Conservation (phyloP, 1,284 basidiomycete species). For the Taiwanofungus camphoratus region DNA sequence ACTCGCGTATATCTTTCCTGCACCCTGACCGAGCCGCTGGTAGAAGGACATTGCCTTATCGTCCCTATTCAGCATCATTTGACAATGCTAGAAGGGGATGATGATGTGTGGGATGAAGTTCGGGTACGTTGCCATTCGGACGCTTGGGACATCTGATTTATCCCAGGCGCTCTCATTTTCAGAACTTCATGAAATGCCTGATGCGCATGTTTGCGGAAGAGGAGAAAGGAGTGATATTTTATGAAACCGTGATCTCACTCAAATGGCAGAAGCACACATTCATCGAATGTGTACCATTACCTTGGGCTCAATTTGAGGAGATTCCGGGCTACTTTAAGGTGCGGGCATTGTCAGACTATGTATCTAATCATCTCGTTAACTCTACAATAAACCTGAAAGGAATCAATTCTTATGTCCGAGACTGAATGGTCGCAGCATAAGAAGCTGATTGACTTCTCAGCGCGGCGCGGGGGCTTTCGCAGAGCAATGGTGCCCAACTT, state of each 20-base stretch:
- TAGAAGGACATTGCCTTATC: slow-evolving; percentile 88
- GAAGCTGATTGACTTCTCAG: slow-evolving; percentile 91
- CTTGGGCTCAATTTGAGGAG: slow-evolving; percentile 78
- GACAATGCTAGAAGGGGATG: slow-evolving; percentile 89
- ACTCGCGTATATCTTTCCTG: slow-evolving; percentile 87
- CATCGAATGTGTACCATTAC: slow-evolving; percentile 90
- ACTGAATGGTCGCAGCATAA: slow-evolving; percentile 97
- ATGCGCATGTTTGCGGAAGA: slow-evolving; percentile 91
- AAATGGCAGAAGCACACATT: slow-evolving; percentile 86
- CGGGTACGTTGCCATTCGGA: slow-evolving; percentile 58
- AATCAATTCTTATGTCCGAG: slow-evolving; percentile 89
- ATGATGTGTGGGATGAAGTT: slow-evolving; percentile 98
- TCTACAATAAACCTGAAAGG: slow-evolving; percentile 41
- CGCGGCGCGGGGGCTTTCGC: slow-evolving; percentile 84
- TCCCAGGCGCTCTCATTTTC: neutral
- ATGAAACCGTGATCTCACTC: slow-evolving; percentile 85
- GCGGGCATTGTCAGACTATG: slow-evolving; percentile 12
- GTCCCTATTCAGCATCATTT: slow-evolving; percentile 95
- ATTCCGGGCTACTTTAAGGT: slow-evolving; percentile 94
- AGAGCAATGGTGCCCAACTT: slow-evolving; percentile 92
- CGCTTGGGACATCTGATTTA: neutral
- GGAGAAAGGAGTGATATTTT: slow-evolving; percentile 89
- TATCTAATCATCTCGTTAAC: neutral
- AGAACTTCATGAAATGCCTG: slow-evolving; percentile 99
- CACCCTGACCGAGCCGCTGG: slow-evolving; percentile 81